phyloP scores from a whole-genome alignment of 352 stramenopile genomes.

The Globisporangium rhizosaccharum region DNA sequence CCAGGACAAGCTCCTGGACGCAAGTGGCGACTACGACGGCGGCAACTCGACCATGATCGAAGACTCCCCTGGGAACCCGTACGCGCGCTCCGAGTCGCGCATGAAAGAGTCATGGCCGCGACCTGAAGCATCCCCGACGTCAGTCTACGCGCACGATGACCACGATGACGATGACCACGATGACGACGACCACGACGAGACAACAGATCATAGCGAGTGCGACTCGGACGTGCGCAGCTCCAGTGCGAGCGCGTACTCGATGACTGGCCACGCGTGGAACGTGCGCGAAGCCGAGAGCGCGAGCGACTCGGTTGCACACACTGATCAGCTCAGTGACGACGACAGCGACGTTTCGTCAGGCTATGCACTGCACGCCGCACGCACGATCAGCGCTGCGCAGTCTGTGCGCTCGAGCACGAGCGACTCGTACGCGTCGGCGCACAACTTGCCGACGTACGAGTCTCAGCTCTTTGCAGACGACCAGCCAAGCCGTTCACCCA shows the following conservation, averaged over 20 bases:
- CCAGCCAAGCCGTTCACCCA: background rate
- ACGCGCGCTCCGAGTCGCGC: slow-evolving; percentile 7
- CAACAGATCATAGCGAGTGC: background rate
- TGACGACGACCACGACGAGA: background rate
- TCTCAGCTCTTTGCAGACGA: slow-evolving; percentile 15
- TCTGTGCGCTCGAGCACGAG: slow-evolving; percentile 13
- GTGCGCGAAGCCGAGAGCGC: background rate
- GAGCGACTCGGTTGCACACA: background rate
- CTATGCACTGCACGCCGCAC: background rate
- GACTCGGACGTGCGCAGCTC: background rate
- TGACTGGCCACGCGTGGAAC: slow-evolving; percentile 3
- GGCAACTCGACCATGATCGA: slow-evolving; percentile 9
- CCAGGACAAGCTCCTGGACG: slow-evolving; percentile 46
- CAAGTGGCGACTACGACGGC: slow-evolving; percentile 6
- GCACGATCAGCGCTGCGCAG: background rate
- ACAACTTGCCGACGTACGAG: slow-evolving; percentile 11
- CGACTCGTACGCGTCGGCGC: slow-evolving; percentile 29
- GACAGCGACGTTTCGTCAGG: background rate
- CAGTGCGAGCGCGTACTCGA: slow-evolving; percentile 1
- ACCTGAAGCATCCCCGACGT: slow-evolving; percentile 4
- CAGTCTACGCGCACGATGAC: background rate
- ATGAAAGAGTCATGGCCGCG: slow-evolving; percentile 11
- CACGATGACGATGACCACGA: slow-evolving; percentile 3
- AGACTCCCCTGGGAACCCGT: slow-evolving; percentile 9
- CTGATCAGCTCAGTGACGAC: background rate